phyloP scores from a whole-genome alignment of 495 filamentous ascomycete genomes.

The Penicillium salamii region DNA sequence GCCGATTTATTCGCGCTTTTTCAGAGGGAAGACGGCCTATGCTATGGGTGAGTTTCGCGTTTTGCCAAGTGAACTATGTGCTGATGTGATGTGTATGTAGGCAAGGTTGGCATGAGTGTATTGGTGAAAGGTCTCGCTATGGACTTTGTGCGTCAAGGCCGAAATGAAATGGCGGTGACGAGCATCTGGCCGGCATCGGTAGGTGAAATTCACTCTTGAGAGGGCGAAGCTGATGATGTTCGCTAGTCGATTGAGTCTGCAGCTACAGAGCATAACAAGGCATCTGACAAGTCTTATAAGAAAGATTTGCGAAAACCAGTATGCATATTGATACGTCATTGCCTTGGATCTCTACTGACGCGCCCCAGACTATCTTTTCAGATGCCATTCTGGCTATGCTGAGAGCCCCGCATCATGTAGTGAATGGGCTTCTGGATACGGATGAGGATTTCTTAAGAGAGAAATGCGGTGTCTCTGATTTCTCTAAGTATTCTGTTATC shows the following conservation, averaged over 20 bases:
- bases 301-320: constrained; percentile 63
- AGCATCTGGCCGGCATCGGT: constrained; percentile 80
- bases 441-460: constrained; percentile 81
- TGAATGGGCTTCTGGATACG: constrained; percentile 71
- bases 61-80: not conserved
- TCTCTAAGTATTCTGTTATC: constrained; percentile 69
- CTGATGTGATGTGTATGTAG: constrained; percentile 16
- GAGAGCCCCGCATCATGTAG: constrained; percentile 50
- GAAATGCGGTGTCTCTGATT: constrained; percentile 64
- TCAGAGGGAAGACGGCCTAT: constrained; percentile 83
- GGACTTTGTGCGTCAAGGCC: constrained; percentile 71
- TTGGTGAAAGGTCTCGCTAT: constrained; percentile 78
- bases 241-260: constrained; percentile 66
- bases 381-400: constrained; percentile 79
- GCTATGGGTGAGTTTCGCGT: constrained; percentile 59
- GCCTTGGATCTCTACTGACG: not conserved
- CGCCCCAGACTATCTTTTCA: constrained; percentile 61
- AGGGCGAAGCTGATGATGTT: constrained; percentile 6
- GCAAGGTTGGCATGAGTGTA: constrained; percentile 80
- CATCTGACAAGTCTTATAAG: constrained; percentile 31
- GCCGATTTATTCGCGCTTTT: constrained; percentile 83
- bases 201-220: constrained; percentile 23
- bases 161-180: constrained; percentile 68
- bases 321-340: constrained; percentile 9
- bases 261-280: constrained; percentile 56